Conservation (phyloP, 331 rosid genomes). For the Pyracantha coccinea region DNA sequence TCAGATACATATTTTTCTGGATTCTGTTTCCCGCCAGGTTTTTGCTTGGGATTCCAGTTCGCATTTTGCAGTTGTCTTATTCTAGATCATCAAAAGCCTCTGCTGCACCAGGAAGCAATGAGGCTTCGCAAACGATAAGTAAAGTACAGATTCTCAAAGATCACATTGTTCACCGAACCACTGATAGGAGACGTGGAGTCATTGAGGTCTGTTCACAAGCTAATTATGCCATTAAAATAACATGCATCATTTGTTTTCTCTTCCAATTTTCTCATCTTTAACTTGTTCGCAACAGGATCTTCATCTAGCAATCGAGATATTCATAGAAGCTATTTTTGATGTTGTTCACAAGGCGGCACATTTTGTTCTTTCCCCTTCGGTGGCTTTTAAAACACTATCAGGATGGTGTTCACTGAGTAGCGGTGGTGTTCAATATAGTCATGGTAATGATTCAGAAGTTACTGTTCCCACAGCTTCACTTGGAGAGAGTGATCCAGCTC, state of each 20-base stretch:
- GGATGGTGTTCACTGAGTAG: slow-evolving; percentile 30
- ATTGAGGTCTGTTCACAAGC: slow-evolving; percentile 53
- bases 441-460: slow-evolving; percentile 13
- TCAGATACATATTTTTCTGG: slow-evolving; percentile 41
- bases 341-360: slow-evolving; percentile 63
- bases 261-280: neutral
- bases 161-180: slow-evolving; percentile 59
- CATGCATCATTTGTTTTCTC: neutral
- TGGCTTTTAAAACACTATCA: slow-evolving; percentile 35
- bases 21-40: slow-evolving; percentile 49
- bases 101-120: slow-evolving; percentile 23
- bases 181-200: slow-evolving; percentile 90
- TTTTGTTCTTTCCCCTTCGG: slow-evolving; percentile 70
- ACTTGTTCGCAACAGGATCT: slow-evolving; percentile 57
- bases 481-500: slow-evolving; percentile 44
- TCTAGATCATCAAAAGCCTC: slow-evolving; percentile 20
- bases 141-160: slow-evolving; percentile 58
- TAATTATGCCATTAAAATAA: neutral
- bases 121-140: slow-evolving; percentile 15
- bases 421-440: slow-evolving; percentile 13
- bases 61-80: slow-evolving; percentile 22
- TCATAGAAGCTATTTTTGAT: slow-evolving; percentile 74
- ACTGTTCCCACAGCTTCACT: slow-evolving; percentile 34
- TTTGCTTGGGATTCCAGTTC: slow-evolving; percentile 45
- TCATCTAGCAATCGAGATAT: slow-evolving; percentile 70